These are phyloP conservation scores for Tagetes patula DNA, from an alignment of 129 eudicot genomes.

Conservation along the genomic window DNA sequence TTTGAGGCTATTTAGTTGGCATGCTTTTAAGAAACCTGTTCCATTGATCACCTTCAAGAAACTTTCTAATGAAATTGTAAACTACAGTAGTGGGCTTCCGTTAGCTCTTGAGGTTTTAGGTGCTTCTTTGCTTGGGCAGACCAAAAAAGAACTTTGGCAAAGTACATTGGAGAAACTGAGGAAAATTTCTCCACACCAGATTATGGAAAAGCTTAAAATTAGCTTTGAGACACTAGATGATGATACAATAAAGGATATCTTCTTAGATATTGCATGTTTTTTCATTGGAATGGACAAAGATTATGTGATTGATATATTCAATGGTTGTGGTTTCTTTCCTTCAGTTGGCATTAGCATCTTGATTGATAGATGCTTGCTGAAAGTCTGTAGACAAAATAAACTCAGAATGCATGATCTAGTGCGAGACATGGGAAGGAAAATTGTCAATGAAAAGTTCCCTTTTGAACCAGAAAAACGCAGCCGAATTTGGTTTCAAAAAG, in stretches of 20 bases:
- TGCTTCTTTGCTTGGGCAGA: conserved; percentile 21
- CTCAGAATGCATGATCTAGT: conserved; percentile 27
- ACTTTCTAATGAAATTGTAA: background rate
- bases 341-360: conserved; percentile 20
- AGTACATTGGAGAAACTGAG: conserved; percentile 8
- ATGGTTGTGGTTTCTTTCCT: conserved; percentile 22
- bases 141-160: conserved; percentile 23
- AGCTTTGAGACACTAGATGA: conserved; percentile 26
- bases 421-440: conserved; percentile 31
- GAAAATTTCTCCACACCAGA: conserved; percentile 9
- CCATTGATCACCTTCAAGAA: conserved; percentile 12
- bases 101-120: conserved; percentile 31
- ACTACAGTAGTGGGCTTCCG: conserved; percentile 20
- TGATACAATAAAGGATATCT: conserved; percentile 15
- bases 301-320: conserved; percentile 17
- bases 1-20: conserved; percentile 28
- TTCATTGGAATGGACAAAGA: conserved; percentile 29
- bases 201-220: conserved; percentile 19
- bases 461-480: conserved; percentile 24
- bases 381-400: background rate
- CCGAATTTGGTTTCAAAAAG: conserved; percentile 21
- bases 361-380: conserved; percentile 27
- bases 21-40: conserved; percentile 21
- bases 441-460: conserved; percentile 27
- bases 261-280: conserved; percentile 28